phyloP scores from a whole-genome alignment of 768 basidiomycete genomes.

The Collybia nuda region DNA sequence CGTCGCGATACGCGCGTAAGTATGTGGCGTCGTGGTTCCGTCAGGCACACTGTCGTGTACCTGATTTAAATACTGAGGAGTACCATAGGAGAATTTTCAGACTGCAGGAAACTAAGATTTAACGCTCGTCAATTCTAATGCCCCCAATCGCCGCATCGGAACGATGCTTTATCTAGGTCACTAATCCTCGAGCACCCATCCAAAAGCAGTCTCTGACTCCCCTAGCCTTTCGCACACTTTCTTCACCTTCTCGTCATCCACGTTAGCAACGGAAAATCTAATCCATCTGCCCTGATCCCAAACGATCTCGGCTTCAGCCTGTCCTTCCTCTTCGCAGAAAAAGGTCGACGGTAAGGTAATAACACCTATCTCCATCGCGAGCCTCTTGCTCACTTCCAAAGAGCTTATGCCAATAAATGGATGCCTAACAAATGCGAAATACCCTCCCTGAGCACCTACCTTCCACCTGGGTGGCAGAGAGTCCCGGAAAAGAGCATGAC shows the following conservation, averaged over 20 bases:
- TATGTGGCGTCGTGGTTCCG: too few relatives aligned
- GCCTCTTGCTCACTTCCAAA: slow-evolving; percentile 51
- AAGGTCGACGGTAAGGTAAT: slow-evolving; percentile 66
- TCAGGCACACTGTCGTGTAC: too few relatives aligned
- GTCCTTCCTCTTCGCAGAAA: slow-evolving; percentile 39
- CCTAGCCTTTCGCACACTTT: slow-evolving; percentile 51
- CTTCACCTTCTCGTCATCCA: slow-evolving; percentile 60
- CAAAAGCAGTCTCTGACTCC: slow-evolving; percentile 35
- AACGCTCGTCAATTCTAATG: too few relatives aligned
- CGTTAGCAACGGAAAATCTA: slow-evolving; percentile 80
- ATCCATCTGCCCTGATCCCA: slow-evolving; percentile 61
- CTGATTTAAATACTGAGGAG: too few relatives aligned
- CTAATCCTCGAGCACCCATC: slow-evolving; percentile 27
- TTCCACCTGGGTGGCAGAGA: slow-evolving; percentile 55
- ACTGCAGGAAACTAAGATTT: too few relatives aligned
- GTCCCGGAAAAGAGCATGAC: slow-evolving; percentile 57
- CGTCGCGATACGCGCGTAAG: too few relatives aligned
- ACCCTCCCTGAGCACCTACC: slow-evolving; percentile 67
- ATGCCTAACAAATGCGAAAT: slow-evolving; percentile 76
- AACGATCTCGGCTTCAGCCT: slow-evolving; percentile 24
- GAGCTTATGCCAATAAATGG: slow-evolving; percentile 52
- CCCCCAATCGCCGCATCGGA: too few relatives aligned
- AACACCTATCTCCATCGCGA: slow-evolving; percentile 65
- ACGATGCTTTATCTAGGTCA: too few relatives aligned
- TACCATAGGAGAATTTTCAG: too few relatives aligned